phyloP scores from a whole-genome alignment of 441 rosid species.

The Melastoma candidum region DNA sequence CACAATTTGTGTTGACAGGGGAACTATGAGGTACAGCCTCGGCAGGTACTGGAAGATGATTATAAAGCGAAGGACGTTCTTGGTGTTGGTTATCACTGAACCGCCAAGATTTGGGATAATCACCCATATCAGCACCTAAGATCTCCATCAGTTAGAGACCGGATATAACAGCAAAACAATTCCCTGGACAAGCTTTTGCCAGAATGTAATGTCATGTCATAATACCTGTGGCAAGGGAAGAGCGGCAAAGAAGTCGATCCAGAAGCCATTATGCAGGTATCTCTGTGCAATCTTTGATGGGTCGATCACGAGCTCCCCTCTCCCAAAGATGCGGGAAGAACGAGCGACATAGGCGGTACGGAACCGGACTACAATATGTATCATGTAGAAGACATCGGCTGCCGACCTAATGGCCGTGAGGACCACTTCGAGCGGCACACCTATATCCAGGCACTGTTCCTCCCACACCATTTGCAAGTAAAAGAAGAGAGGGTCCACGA shows the following conservation, averaged over 20 bases:
- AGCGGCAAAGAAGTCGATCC: slow-evolving; percentile 71
- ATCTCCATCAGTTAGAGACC: background rate
- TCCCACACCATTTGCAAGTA: slow-evolving; percentile 48
- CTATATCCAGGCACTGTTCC: slow-evolving; percentile 56
- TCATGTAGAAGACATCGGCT: slow-evolving; percentile 62
- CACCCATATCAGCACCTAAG: slow-evolving; percentile 71
- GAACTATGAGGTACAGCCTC: slow-evolving; percentile 50
- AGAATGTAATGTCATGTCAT: background rate
- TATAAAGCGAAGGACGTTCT: slow-evolving; percentile 67
- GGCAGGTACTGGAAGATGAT: slow-evolving; percentile 74
- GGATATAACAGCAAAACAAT: background rate
- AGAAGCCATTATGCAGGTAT: slow-evolving; percentile 50
- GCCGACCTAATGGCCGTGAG: slow-evolving; percentile 56
- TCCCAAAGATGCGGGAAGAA: slow-evolving; percentile 85
- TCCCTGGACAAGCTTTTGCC: background rate
- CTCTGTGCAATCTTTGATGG: slow-evolving; percentile 50
- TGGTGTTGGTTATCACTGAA: slow-evolving; percentile 63
- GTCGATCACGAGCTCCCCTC: slow-evolving; percentile 88
- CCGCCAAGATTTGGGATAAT: slow-evolving; percentile 60
- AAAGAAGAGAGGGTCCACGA: slow-evolving; percentile 82
- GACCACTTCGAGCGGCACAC: slow-evolving; percentile 40
- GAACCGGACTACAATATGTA: slow-evolving; percentile 61
- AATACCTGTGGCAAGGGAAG: slow-evolving; percentile 85
- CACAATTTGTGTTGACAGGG: slow-evolving; percentile 66
- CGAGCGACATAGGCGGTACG: slow-evolving; percentile 78